Evolutionary conservation across 805 yeast species (phyloP).

Genomic region (Geotrichum ghanense): DNA sequence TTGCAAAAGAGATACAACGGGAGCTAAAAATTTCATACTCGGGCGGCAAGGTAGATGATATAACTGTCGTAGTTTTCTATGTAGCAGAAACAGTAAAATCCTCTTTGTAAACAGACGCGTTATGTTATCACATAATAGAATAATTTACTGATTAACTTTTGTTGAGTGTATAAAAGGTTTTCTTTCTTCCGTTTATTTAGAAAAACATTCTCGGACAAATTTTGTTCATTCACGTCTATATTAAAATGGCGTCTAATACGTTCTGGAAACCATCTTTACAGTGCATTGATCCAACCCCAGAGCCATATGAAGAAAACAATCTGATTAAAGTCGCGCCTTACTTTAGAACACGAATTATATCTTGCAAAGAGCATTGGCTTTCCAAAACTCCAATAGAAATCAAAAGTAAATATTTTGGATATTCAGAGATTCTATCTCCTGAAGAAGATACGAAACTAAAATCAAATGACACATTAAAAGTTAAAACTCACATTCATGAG

Average conservation of each 20-base stretch:
- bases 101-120: neutral
- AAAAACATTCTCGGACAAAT: no score
- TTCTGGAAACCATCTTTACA: no score
- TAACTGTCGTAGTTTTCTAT: constrained; percentile 61
- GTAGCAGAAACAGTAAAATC: neutral
- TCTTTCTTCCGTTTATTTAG: no score
- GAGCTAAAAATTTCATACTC: constrained; percentile 56
- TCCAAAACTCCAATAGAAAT: neutral
- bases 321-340: neutral
- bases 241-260: no score
- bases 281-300: no score
- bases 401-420: neutral
- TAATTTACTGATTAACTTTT: no score
- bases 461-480: constrained; percentile 53
- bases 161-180: no score
- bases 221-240: no score
- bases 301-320: no score
- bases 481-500: constrained; percentile 78
- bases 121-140: no score
- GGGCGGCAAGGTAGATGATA: constrained; percentile 96
- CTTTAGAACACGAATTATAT: neutral
- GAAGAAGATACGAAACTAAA: neutral
- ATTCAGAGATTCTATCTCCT: neutral
- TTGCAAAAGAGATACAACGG: constrained; percentile 64
- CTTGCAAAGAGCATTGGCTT: neutral